Evolutionary conservation across 2,329 filamentous ascomycete genomes (phyloP).

Genomic region (Nemania sp.): DNA sequence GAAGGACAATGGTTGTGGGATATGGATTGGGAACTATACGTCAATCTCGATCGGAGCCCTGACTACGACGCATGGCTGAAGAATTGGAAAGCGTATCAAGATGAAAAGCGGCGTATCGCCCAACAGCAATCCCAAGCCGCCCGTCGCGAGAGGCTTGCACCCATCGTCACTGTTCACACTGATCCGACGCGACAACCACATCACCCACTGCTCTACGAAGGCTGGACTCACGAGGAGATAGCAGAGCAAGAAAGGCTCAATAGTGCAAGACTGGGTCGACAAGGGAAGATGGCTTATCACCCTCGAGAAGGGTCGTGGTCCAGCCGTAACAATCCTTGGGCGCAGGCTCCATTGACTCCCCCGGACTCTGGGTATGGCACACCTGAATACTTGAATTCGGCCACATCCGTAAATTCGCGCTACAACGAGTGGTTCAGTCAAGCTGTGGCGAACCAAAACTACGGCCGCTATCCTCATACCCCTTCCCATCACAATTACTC

Average conservation of each 20-base stretch:
- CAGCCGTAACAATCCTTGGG: slow-evolving; percentile 45
- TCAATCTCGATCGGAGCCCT: slow-evolving; percentile 77
- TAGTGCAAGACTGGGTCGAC: slow-evolving; percentile 43
- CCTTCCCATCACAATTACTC: slow-evolving; percentile 43
- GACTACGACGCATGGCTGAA: slow-evolving; percentile 67
- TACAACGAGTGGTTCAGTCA: slow-evolving; percentile 62
- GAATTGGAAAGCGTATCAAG: slow-evolving; percentile 62
- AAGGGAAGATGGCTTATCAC: slow-evolving; percentile 43
- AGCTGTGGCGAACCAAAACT: slow-evolving; percentile 39
- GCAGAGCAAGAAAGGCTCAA: slow-evolving; percentile 56
- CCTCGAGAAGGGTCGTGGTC: slow-evolving; percentile 50
- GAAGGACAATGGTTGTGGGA: slow-evolving; percentile 86
- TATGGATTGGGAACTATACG: slow-evolving; percentile 83
- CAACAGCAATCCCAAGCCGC: slow-evolving; percentile 47
- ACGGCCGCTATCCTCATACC: slow-evolving; percentile 49
- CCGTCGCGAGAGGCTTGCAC: slow-evolving; percentile 53
- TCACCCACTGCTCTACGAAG: slow-evolving; percentile 43
- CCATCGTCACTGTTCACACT: slow-evolving; percentile 53
- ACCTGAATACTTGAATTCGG: slow-evolving; percentile 60
- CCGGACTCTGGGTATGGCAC: slow-evolving; percentile 66
- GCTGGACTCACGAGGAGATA: slow-evolving; percentile 59
- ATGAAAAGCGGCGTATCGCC: slow-evolving; percentile 47
- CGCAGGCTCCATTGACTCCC: slow-evolving; percentile 56
- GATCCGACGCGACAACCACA: slow-evolving; percentile 40
- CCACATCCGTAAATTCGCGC: slow-evolving; percentile 56